Percentiles rank a stretch among this genome's conserved stretches.
Evolutionary conservation across 768 basidiomycete genomes (phyloP).

Genomic region (Russula griseocarnosa): DNA sequence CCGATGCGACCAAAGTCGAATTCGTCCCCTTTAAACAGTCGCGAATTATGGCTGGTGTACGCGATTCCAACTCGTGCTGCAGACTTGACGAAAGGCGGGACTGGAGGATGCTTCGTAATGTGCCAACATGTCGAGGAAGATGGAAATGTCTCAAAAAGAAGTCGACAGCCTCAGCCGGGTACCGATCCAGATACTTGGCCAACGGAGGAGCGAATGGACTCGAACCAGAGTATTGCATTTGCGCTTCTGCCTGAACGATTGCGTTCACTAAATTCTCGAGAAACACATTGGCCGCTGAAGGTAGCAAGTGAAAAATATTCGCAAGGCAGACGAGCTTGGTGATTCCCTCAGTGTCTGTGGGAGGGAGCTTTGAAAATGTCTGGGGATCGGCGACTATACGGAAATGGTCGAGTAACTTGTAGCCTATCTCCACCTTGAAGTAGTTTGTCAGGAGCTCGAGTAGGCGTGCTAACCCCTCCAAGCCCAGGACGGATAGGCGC

Average conservation of each 20-base stretch:
- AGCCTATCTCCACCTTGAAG: constrained; percentile 99
- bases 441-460: constrained; percentile 95
- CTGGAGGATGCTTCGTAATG: constrained; percentile 76
- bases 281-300: constrained; percentile 89
- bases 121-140: constrained; percentile 74
- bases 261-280: constrained; percentile 81
- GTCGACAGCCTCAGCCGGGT: constrained; percentile 78
- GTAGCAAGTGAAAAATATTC: constrained; percentile 95
- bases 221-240: constrained; percentile 82
- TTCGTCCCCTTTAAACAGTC: constrained; percentile 51
- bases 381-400: constrained; percentile 86
- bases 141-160: constrained; percentile 80
- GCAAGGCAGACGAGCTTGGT: constrained; percentile 91
- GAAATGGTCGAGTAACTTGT: constrained; percentile 96
- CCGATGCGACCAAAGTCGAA: constrained; percentile 53
- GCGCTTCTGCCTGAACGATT: constrained; percentile 87
- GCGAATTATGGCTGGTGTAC: constrained; percentile 51
- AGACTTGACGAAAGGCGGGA: constrained; percentile 75
- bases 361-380: constrained; percentile 72
- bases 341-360: constrained; percentile 86
- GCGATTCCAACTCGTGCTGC: constrained; percentile 60
- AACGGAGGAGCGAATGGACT: constrained; percentile 94
- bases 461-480: constrained; percentile 91
- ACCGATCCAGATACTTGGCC: constrained; percentile 87
- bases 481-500: constrained; percentile 82